phyloP scores from a whole-genome alignment of 1,284 basidiomycete genomes.

The Ceratobasidium sp. region DNA sequence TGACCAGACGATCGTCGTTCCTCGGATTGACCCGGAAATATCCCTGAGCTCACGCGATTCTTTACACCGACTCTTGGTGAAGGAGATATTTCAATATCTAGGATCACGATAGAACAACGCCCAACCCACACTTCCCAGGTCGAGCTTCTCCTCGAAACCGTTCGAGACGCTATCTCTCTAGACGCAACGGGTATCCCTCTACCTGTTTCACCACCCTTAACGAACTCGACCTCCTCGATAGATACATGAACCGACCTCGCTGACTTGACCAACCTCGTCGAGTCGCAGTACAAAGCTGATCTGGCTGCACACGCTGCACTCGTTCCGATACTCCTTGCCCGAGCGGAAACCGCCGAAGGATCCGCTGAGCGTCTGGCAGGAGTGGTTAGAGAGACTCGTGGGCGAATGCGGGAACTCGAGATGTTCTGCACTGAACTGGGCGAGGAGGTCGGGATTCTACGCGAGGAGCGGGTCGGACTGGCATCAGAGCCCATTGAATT shows the following conservation, averaged over 20 bases:
- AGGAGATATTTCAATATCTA: not conserved
- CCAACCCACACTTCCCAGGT: not conserved
- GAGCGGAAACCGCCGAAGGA: slow-evolving; percentile 36
- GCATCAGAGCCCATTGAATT: not conserved
- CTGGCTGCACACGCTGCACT: slow-evolving; percentile 37
- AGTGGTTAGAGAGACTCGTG: slow-evolving; percentile 28
- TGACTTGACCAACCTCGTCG: slow-evolving; percentile 29
- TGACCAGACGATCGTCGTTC: slow-evolving; percentile 21
- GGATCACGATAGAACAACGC: slow-evolving; percentile 3
- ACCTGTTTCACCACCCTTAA: not conserved
- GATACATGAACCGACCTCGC: not conserved
- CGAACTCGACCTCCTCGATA: not conserved
- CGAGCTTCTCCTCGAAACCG: not conserved
- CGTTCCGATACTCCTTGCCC: slow-evolving; percentile 28
- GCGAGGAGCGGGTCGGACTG: not conserved
- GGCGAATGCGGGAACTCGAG: slow-evolving; percentile 31
- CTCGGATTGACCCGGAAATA: slow-evolving; percentile 37
- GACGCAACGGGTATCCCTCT: not conserved
- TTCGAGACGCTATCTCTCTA: no score
- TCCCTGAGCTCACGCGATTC: slow-evolving; percentile 26
- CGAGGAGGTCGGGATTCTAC: slow-evolving; percentile 20
- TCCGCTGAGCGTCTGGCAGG: slow-evolving; percentile 19
- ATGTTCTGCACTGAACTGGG: slow-evolving; percentile 22
- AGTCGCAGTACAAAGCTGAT: slow-evolving; percentile 42
- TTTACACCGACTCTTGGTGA: slow-evolving; percentile 30